Percentiles rank a stretch among this genome's conserved stretches.
Conservation (phyloP, 2,329 filamentous ascomycete genomes). For the Fusarium staphyleae region DNA sequence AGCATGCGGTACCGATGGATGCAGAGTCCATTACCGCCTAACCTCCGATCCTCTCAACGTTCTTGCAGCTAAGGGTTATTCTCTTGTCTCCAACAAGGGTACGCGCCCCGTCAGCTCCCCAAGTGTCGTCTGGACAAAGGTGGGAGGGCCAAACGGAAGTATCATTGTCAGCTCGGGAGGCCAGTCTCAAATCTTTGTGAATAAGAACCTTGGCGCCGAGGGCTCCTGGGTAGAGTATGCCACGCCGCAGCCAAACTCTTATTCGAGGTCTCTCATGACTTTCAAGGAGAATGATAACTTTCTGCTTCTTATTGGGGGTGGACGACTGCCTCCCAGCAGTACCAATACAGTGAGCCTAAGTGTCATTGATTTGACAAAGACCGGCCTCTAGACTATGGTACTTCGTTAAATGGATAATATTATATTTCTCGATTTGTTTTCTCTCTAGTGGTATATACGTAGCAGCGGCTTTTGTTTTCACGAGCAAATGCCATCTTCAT, state of each 20-base stretch:
- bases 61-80: conserved; percentile 38
- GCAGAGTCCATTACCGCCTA: conserved; percentile 55
- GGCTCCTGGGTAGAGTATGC: conserved; percentile 47
- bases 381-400: no score
- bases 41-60: conserved; percentile 49
- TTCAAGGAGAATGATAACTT: conserved; percentile 46
- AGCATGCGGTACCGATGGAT: conserved; percentile 56
- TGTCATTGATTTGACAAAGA: conserved; percentile 38
- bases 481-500: no score
- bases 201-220: conserved; percentile 49
- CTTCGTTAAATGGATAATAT: no score
- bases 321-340: conserved; percentile 54
- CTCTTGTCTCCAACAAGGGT: conserved; percentile 46
- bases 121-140: conserved; percentile 53
- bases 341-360: conserved; percentile 53
- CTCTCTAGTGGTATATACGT: no score
- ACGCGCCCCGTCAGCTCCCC: conserved; percentile 51
- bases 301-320: conserved; percentile 53
- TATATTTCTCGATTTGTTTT: no score
- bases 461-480: no score
- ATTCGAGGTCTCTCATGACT: conserved; percentile 48
- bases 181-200: conserved; percentile 51
- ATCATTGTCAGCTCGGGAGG: conserved; percentile 52
- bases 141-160: conserved; percentile 54
- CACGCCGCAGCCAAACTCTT: conserved; percentile 47